Base-by-base conservation (phyloP, 2,329 filamentous ascomycete genomes). In the Pestalotiopsis sp. region DNA sequence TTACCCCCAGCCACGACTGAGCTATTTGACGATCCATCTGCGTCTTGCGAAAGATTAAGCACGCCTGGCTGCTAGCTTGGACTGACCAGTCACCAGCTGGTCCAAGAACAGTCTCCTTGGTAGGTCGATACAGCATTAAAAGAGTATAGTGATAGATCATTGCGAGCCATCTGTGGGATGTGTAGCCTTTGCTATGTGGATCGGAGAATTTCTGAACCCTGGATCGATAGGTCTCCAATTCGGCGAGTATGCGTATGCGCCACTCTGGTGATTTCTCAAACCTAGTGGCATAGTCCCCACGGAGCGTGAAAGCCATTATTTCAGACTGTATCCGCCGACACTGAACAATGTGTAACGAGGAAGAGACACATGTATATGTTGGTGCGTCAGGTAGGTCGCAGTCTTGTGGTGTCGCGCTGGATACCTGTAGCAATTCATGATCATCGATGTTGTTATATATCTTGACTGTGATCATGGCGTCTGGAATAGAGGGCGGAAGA, bases 81-180 rank as follows among this genome's bases (percentile, higher is more conserved):
- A 68, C 62, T 17, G 66, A 65, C 66, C 66, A 68, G 56, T 68
- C 66, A 13, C 66, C 66, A 20, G 66, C 66, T 35, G 66, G 66
- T 44, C 63, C 66, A 17, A 61, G 4, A 22, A 68, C 63, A n/a
- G 14, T 65, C 35, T 65, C 62, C 17, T 68, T 68, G 11, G 62
- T 68, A 30, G 66, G 66, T 13, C 63, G 48, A 26, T 68, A 68
- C 22, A 68, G 24, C 48, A 65, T 68, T 13, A 65, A 26, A 1
- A 68, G 56, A 52, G 62, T 68, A n/a, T 68, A 68, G 39, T 65
- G 55, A 26, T 68, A 68, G 30, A 68, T 65, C 61, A 65, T 68
- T 11, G 62, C 48, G 6, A 68, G 62, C 66, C 66, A 68, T 13
- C 56, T 58, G 22, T 60, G 60, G 2, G 61, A 64, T 17, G 66